phyloP scores from a whole-genome alignment of 2,329 filamentous ascomycete genomes.

The Whalleya microplaca region DNA sequence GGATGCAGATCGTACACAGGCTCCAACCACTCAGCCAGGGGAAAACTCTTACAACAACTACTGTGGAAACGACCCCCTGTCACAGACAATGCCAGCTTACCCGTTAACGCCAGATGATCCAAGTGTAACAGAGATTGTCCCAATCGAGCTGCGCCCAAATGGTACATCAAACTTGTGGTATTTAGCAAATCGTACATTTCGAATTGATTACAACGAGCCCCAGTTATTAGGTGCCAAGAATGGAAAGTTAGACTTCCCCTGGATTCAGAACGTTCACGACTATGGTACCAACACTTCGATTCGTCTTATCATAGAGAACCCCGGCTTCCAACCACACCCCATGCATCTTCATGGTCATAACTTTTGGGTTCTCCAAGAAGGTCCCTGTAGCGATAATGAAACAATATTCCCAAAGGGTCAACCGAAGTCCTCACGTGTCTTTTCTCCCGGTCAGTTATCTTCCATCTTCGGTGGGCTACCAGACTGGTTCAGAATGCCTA shows the following conservation, averaged over 20 bases:
- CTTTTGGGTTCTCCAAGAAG: slow-evolving; percentile 47
- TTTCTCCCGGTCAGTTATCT: slow-evolving; percentile 15
- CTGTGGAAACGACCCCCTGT: slow-evolving; percentile 26
- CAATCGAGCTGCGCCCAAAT: slow-evolving; percentile 23
- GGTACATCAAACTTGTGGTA: slow-evolving; percentile 24
- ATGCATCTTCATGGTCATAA: slow-evolving; percentile 57
- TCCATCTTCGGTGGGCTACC: slow-evolving; percentile 5
- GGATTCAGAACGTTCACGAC: slow-evolving; percentile 22
- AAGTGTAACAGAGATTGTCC: slow-evolving; percentile 18
- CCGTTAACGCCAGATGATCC: slow-evolving; percentile 14
- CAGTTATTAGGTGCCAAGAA: slow-evolving; percentile 21
- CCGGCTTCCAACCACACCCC: slow-evolving; percentile 41
- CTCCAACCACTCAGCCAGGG: slow-evolving; percentile 10
- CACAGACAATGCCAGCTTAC: slow-evolving; percentile 13
- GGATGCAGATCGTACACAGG: slow-evolving; percentile 10
- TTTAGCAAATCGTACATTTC: slow-evolving; percentile 23
- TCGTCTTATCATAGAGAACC: slow-evolving; percentile 37
- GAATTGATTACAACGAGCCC: slow-evolving; percentile 30
- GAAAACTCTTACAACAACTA: slow-evolving; percentile 18
- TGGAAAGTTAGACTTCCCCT: slow-evolving; percentile 15
- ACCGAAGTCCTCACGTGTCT: slow-evolving; percentile 6
- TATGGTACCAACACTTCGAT: slow-evolving; percentile 30
- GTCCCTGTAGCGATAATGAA: slow-evolving; percentile 21
- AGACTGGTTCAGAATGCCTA: background rate
- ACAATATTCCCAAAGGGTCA: slow-evolving; percentile 19